These are phyloP conservation scores for Akebia trifoliata DNA, from an alignment of 164 flowering plant genomes.

Conservation along the genomic window DNA sequence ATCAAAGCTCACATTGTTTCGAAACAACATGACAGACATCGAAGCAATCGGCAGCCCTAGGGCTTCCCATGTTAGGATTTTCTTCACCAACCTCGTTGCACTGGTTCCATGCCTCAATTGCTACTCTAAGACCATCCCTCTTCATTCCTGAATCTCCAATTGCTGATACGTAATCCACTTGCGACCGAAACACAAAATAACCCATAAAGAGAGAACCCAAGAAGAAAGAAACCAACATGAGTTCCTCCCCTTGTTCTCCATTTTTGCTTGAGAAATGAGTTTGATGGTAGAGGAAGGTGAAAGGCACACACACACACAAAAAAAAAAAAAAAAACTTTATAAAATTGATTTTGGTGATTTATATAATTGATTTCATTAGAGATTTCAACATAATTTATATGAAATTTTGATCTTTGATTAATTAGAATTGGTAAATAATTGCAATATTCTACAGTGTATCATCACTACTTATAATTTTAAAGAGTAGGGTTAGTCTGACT, in stretches of 20 bases:
- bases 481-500: too few species aligned
- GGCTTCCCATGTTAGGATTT: slow-evolving; percentile 53
- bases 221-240: slow-evolving; percentile 7
- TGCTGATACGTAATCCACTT: slow-evolving; percentile 34
- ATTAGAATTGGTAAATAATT: too few species aligned
- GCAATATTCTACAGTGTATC: too few species aligned
- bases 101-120: slow-evolving; percentile 62
- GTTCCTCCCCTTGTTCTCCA: not conserved
- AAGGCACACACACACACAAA: too few species aligned
- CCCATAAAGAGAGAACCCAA: slow-evolving; percentile 5
- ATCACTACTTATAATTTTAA: too few species aligned
- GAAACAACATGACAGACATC: slow-evolving; percentile 30
- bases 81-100: slow-evolving; percentile 71
- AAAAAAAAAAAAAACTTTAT: too few species aligned
- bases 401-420: too few species aligned
- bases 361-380: too few species aligned
- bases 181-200: not conserved
- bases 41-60: slow-evolving; percentile 65
- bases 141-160: slow-evolving; percentile 59
- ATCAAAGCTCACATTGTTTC: slow-evolving; percentile 16
- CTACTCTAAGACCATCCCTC: slow-evolving; percentile 47
- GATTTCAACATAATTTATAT: too few species aligned
- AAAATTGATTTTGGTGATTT: too few species aligned
- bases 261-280: slow-evolving; percentile 13
- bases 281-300: too few species aligned